Conservation (phyloP, 106 monocot genomes). For the Dioscorea alata region DNA sequence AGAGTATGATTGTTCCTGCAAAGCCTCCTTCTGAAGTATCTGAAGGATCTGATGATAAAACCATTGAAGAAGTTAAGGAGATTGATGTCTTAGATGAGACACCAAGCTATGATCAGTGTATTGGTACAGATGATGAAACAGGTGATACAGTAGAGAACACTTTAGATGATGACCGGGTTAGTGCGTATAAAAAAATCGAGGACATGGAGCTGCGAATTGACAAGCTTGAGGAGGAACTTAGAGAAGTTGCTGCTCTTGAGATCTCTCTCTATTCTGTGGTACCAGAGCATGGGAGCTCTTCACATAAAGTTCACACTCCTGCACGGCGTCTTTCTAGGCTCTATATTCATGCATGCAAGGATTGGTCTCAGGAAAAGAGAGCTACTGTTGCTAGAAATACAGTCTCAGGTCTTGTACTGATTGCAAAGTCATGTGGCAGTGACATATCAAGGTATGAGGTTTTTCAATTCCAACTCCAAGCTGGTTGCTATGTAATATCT, state of each 20-base stretch:
- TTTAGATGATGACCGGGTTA: constrained; percentile 33
- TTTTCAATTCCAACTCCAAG: too few species aligned
- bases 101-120: constrained; percentile 41
- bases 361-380: constrained; percentile 62
- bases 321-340: constrained; percentile 87
- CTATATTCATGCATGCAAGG: constrained; percentile 86
- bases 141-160: constrained; percentile 64
- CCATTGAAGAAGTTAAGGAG: constrained; percentile 59
- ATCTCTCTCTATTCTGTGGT: constrained; percentile 94
- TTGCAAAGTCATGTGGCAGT: constrained; percentile 90
- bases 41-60: constrained; percentile 72
- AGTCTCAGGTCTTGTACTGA: constrained; percentile 77
- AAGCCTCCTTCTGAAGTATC: constrained; percentile 43
- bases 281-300: constrained; percentile 90
- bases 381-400: constrained; percentile 85
- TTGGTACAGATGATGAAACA: constrained; percentile 74
- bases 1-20: constrained; percentile 31
- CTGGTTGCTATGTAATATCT: not conserved
- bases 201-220: constrained; percentile 77
- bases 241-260: constrained; percentile 97
- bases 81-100: constrained; percentile 53
- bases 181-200: constrained; percentile 46
- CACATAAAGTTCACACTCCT: constrained; percentile 97
- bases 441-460: constrained; percentile 79
- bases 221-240: constrained; percentile 85